A percentile compares a stretch with the other conserved stretches of the same genome.
Evolutionary conservation across 1,139 yeast genomes (phyloP).

Genomic region (Yamadazyma aaseri): DNA sequence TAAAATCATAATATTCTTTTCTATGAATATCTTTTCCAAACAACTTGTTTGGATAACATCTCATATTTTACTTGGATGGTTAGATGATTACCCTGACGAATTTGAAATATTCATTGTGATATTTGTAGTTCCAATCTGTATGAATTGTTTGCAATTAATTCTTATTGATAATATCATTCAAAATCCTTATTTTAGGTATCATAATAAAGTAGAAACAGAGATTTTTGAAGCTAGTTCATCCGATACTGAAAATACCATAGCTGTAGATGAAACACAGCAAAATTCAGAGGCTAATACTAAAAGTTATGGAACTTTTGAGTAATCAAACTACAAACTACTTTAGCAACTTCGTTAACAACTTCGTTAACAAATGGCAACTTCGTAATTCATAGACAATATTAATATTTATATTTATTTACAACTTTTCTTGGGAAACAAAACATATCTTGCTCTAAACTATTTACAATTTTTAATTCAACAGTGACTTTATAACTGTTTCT

Average conservation of each 20-base stretch:
- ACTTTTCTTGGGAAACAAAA: too few species aligned
- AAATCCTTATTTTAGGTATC: slow-evolving; percentile 30
- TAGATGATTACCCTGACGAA: slow-evolving; percentile 70
- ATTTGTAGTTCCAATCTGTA: slow-evolving; percentile 71
- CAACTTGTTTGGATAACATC: slow-evolving; percentile 47
- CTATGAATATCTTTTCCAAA: slow-evolving; percentile 40
- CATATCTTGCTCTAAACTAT: too few species aligned
- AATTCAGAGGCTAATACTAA: neutral
- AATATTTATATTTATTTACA: too few species aligned
- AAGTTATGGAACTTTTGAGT: slow-evolving; percentile 11
- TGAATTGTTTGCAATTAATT: slow-evolving; percentile 86
- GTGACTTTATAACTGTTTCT: too few species aligned
- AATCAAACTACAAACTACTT: too few species aligned
- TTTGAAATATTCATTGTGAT: slow-evolving; percentile 84
- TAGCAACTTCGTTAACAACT: too few species aligned
- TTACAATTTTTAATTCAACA: too few species aligned
- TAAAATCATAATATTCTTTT: slow-evolving; percentile 47
- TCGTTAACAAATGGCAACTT: too few species aligned
- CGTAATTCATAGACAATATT: too few species aligned
- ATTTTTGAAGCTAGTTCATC: neutral
- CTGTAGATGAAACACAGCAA: neutral
- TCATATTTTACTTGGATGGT: slow-evolving; percentile 63
- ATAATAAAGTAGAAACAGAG: slow-evolving; percentile 12
- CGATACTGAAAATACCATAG: neutral
- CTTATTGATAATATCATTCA: slow-evolving; percentile 87